These are phyloP conservation scores for Tarenaya hassleriana DNA, from an alignment of 345 rosid genomes.

Conservation along the genomic window DNA sequence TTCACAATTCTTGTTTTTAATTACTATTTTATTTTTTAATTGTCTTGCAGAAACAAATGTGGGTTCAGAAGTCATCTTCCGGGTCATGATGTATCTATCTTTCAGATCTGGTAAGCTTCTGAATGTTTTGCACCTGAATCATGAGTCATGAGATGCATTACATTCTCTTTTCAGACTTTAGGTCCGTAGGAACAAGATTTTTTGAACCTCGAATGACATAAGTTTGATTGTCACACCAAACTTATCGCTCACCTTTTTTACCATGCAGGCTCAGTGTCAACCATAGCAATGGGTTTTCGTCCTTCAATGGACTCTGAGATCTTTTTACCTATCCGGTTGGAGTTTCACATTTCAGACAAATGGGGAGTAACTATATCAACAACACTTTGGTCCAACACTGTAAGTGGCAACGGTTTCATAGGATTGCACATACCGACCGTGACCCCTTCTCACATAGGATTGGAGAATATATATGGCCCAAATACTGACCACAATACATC, in stretches of 20 bases:
- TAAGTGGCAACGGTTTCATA: conserved; percentile 17
- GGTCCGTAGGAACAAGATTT: too few relatives aligned
- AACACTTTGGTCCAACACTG: conserved; percentile 25
- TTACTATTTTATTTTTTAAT: conserved; percentile 16
- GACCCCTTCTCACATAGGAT: too few relatives aligned
- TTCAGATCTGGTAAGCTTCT: conserved; percentile 34
- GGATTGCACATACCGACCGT: conserved; percentile 29
- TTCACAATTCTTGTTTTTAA: conserved; percentile 12
- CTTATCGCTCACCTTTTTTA: too few relatives aligned
- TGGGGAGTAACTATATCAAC: conserved; percentile 26
- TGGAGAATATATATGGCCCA: too few relatives aligned
- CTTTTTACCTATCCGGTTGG: conserved; percentile 24
- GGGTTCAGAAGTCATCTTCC: conserved; percentile 72
- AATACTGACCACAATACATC: too few relatives aligned
- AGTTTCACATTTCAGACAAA: conserved; percentile 28
- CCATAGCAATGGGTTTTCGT: too few relatives aligned
- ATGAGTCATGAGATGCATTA: too few relatives aligned
- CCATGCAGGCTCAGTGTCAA: too few relatives aligned
- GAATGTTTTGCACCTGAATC: too few relatives aligned
- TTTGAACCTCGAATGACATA: too few relatives aligned
- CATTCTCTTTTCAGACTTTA: too few relatives aligned
- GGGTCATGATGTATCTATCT: conserved; percentile 43
- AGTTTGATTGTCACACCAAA: too few relatives aligned
- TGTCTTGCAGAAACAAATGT: conserved; percentile 64
- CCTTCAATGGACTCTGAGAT: conserved; percentile 3